Percentiles rank a stretch among this genome's conserved stretches.
Evolutionary conservation across 148 eudicot species (phyloP).

Genomic region (Polygonum aviculare): DNA sequence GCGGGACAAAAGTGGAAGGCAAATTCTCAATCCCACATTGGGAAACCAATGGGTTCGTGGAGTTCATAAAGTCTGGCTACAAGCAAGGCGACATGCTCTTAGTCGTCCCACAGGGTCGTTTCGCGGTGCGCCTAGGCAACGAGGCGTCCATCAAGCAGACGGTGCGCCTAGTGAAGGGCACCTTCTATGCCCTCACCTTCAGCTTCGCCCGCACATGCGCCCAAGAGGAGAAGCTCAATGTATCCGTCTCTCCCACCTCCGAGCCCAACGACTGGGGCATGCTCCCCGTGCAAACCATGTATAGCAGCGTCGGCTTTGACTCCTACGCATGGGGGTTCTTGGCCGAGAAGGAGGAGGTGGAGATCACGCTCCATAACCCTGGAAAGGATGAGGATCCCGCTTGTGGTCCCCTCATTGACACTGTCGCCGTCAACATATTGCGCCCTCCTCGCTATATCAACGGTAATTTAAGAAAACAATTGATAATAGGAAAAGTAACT

Average conservation of each 20-base stretch:
- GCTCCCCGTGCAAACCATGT: constrained; percentile 66
- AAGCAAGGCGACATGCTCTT: constrained; percentile 49
- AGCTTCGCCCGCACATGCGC: constrained; percentile 42
- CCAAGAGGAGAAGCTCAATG: constrained; percentile 28
- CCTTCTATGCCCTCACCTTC: constrained; percentile 35
- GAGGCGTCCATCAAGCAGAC: constrained; percentile 34
- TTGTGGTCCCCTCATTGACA: constrained; percentile 79
- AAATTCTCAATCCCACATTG: constrained; percentile 32
- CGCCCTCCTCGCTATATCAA: constrained; percentile 16
- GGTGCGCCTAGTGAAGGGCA: constrained; percentile 20
- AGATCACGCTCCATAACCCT: constrained; percentile 63
- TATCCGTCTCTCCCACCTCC: constrained; percentile 8
- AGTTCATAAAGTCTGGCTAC: constrained; percentile 41
- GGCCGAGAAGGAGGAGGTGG: constrained; percentile 32
- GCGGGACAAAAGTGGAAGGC: constrained; percentile 28
- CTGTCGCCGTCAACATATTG: constrained; percentile 58
- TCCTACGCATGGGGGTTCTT: constrained; percentile 70
- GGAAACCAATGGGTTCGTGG: constrained; percentile 32
- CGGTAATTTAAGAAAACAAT: constrained; percentile 22
- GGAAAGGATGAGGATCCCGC: constrained; percentile 61
- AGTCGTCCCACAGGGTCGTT: constrained; percentile 36
- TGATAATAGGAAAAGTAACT: too few species aligned
- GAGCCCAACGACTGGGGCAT: constrained; percentile 10
- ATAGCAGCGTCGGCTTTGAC: constrained; percentile 69
- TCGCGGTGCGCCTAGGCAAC: constrained; percentile 37